A percentile compares a stretch with the other conserved stretches of the same genome.
phyloP scores from a whole-genome alignment of 768 basidiomycete genomes.

The Kwoniella sp. region DNA sequence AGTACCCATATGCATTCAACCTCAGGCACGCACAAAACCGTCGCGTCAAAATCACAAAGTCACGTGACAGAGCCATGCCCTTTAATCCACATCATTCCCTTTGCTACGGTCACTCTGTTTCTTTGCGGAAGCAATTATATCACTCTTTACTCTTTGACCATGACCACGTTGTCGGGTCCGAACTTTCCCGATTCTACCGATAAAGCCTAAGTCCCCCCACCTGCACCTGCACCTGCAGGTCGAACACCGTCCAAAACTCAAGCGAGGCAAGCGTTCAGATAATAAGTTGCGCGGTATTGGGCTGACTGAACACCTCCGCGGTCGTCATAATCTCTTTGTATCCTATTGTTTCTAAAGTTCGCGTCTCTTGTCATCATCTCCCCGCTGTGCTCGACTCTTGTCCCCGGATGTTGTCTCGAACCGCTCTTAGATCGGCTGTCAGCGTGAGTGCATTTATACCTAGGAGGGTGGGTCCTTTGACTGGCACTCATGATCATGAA shows the following conservation, averaged over 20 bases:
- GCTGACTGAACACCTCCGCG: not conserved
- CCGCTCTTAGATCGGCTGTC: constrained; percentile 39
- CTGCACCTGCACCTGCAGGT: not conserved
- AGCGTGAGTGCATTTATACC: constrained; percentile 34
- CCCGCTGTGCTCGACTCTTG: not conserved
- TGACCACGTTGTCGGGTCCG: not conserved
- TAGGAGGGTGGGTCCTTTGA: not conserved
- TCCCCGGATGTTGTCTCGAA: constrained; percentile 34
- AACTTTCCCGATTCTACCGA: not conserved
- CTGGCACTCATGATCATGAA: no score
- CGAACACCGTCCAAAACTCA: constrained; percentile 1
- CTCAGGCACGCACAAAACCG: constrained; percentile 1
- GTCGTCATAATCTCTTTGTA: not conserved
- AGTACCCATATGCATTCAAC: not conserved
- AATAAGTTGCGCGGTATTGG: constrained; percentile 3
- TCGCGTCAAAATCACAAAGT: constrained; percentile 8
- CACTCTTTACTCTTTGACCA: not conserved
- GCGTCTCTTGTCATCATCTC: not conserved
- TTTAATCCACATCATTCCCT: not conserved
- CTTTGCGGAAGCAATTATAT: not conserved
- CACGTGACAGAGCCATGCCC: constrained; percentile 6
- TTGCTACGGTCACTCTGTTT: no score
- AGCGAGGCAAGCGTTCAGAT: not conserved
- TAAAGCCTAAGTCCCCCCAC: no score
- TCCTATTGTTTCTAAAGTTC: not conserved